Evolutionary conservation across 139 green algal species (phyloP), one percentile per base, ranked within the genome.

Genomic region (Closterium sp.): DNA sequence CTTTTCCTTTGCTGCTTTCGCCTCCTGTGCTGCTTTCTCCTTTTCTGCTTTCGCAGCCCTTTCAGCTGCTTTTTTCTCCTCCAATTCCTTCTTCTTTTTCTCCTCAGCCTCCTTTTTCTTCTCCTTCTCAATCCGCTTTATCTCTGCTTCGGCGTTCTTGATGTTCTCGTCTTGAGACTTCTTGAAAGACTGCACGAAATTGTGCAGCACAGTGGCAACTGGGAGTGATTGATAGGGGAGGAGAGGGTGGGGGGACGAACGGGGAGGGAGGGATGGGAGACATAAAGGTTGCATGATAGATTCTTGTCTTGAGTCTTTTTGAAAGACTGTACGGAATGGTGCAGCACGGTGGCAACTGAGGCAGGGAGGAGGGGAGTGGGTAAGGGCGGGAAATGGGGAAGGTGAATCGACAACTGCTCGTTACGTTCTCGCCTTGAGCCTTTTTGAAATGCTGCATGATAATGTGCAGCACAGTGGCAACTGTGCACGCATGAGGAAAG

Each of bases 141-240:
- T 94, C 89, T 94, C 92, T n/a, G 45, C 90, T 28, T 93, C 89
- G 0, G 24, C 92, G 31, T 45, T 21, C 89, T 90, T 90, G n/a
- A 29, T 30, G 32, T 94, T 94, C 31, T 94, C 92, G 17, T 94
- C 92, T 19, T 85, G 24, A 9, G 92, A 70, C n/a, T 32, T 84
- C 89, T 93, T 90, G 89, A 93, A 94, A 7, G 42, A 91, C 10
- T 70, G 21, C 29, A 94, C 91, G 89, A 94, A 94, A 50, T 94
- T 93, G 45, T 45, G 31, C 27, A 94, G 84, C 17, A 94, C 62
- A 27, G 84, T 38, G 4, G 38, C 38, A 13, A 94, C 91, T 93
- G 91, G 10, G 34, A 30, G 11, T 17, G 30, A 86, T 30, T 7
- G 9, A 91, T 17, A 30, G 10, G 4, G 88, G n/a, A 24, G 11